Base-by-base conservation (phyloP, 768 basidiomycete genomes). In the Tricholoma hemisulphureum region DNA sequence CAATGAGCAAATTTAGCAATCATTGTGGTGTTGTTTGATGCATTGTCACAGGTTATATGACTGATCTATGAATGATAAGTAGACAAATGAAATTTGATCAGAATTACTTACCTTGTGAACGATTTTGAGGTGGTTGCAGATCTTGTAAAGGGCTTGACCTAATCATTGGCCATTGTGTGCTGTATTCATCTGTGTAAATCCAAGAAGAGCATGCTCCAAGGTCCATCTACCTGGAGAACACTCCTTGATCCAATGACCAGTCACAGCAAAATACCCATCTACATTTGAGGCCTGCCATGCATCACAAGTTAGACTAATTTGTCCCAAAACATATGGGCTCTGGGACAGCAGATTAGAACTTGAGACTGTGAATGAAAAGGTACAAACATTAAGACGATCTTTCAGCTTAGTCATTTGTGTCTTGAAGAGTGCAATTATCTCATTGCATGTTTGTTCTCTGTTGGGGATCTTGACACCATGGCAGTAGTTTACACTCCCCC, bases 201-300 rank as follows among this genome's bases (percentile, higher is more conserved):
- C 76, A 2, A 76, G 45, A 0, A 79, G 58, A 4, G 68, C 67
- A 39, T 55, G 62, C 13, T 71, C 41, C 6, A 71, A 43, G 28
- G 64, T 57, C 74, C 71, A 77, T 8, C 62, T 41, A 0, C 58
- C 59, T 8, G 64, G 59, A 1, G 34, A 20, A 0, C 16, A 49
- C 58, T 75, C 71, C 34, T 76, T 71, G 45, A 76, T 72, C 75
- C 77, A 78, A 54, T 76, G 73, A 1, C 67, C 73, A 1, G 71
- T 79, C 6, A 75, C 71, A 0, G 69, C 75, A 62, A 74, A 75
- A 61, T 79, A 80, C 1, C 63, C 69, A 62, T 78, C 74, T 1
- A 61, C 56, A 59, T 75, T 77, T 9, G 28, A 50, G 3, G 77
- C 78, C 48, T 75, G 74, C 77, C 76, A 78, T 10, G 69, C 74